phyloP scores from a whole-genome alignment of 768 basidiomycete genomes.

The Hygrocybe punicea region DNA sequence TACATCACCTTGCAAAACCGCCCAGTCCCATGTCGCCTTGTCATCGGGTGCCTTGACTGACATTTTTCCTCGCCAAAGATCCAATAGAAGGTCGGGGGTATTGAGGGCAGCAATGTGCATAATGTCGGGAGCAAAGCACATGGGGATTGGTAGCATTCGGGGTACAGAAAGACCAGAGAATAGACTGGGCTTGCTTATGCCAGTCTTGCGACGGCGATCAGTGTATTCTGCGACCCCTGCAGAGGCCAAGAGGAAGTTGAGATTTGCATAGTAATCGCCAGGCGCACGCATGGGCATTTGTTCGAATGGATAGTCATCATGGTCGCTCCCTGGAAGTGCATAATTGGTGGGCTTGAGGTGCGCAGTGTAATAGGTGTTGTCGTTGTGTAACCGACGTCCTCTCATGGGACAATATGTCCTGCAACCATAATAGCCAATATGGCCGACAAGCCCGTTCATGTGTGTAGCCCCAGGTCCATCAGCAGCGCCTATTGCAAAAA shows the following conservation, averaged over 20 bases:
- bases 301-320: slow-evolving; percentile 13
- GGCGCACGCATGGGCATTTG: not conserved
- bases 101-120: slow-evolving; percentile 42
- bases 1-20: slow-evolving; percentile 9
- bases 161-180: slow-evolving; percentile 38
- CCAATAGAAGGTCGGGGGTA: slow-evolving; percentile 34
- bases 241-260: slow-evolving; percentile 11
- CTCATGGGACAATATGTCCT: slow-evolving; percentile 29
- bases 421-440: slow-evolving; percentile 14
- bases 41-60: slow-evolving; percentile 19
- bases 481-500: too few relatives aligned
- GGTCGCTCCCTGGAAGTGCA: slow-evolving; percentile 19
- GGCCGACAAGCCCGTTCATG: slow-evolving; percentile 21
- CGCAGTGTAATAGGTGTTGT: slow-evolving; percentile 33
- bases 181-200: slow-evolving; percentile 35
- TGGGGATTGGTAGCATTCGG: slow-evolving; percentile 33
- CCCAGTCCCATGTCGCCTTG: slow-evolving; percentile 31
- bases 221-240: slow-evolving; percentile 30
- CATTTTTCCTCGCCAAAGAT: slow-evolving; percentile 19
- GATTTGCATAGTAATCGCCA: not conserved
- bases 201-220: slow-evolving; percentile 28
- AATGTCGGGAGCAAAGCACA: slow-evolving; percentile 23
- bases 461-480: slow-evolving; percentile 13
- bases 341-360: slow-evolving; percentile 25
- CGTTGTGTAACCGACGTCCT: slow-evolving; percentile 28